A percentile compares a stretch with the other conserved stretches of the same genome.
Conservation (phyloP, 306 rosid genomes). For the Erythrophleum fordii region DNA sequence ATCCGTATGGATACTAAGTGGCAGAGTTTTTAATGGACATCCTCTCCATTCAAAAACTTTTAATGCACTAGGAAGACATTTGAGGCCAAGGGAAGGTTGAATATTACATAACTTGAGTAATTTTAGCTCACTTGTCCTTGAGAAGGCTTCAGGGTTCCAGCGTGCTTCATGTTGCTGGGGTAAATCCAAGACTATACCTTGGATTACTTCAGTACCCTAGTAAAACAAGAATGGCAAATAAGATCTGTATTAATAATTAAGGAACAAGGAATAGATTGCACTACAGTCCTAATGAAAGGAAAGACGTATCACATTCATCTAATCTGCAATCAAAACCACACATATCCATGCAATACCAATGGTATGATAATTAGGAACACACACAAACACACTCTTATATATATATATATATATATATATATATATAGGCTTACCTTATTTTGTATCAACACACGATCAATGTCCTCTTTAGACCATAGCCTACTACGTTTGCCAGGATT, state of each 20-base stretch:
- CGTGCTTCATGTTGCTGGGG: not conserved
- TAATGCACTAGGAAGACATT: not conserved
- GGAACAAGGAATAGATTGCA: not conserved
- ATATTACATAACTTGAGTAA: not conserved
- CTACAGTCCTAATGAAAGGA: not conserved
- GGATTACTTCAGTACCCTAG: not conserved
- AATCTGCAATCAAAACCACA: not conserved
- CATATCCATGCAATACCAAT: too few species aligned
- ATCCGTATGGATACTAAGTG: not conserved
- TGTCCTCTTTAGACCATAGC: slow-evolving; percentile 37
- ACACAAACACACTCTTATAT: too few species aligned
- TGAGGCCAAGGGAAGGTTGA: not conserved
- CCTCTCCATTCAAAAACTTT: not conserved
- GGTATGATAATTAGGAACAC: too few species aligned
- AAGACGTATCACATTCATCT: not conserved
- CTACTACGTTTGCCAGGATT: slow-evolving; percentile 32
- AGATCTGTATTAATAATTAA: not conserved
- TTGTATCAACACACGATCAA: slow-evolving; percentile 15
- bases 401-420: too few species aligned
- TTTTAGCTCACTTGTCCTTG: not conserved
- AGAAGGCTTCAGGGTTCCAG: slow-evolving; percentile 11
- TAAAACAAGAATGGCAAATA: not conserved
- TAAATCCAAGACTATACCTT: slow-evolving; percentile 1
- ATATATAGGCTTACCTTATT: slow-evolving; percentile 5
- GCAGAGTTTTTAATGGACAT: not conserved